Percentiles rank a stretch among this genome's conserved stretches.
phyloP scores from a whole-genome alignment of 108 stramenopile species.

The Phaeodactylum tricornutum region DNA sequence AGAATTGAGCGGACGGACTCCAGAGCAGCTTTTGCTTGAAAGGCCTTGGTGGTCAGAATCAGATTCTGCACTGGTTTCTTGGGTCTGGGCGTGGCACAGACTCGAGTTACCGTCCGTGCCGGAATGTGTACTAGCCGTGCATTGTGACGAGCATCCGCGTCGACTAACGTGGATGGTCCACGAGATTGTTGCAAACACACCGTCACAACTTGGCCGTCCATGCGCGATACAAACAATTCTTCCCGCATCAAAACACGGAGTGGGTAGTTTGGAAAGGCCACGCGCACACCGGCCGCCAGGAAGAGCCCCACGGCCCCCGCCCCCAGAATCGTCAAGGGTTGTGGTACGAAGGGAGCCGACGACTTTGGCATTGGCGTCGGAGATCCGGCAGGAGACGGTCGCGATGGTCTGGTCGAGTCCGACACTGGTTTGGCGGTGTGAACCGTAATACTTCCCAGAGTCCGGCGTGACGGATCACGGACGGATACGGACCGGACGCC shows the following conservation, averaged over 20 bases:
- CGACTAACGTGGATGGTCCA: neutral
- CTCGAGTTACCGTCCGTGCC: constrained; percentile 9
- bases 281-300: constrained; percentile 30
- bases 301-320: constrained; percentile 34
- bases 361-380: too few species aligned
- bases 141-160: neutral
- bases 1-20: constrained; percentile 16
- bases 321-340: constrained; percentile 38
- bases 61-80: constrained; percentile 18
- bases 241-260: constrained; percentile 21
- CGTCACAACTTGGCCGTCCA: neutral
- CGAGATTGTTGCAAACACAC: constrained; percentile 7
- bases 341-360: too few species aligned
- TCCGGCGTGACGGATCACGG: too few species aligned
- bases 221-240: neutral
- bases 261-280: constrained; percentile 28
- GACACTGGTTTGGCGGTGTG: too few species aligned
- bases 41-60: constrained; percentile 38
- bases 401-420: too few species aligned
- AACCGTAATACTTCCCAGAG: too few species aligned
- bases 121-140: neutral
- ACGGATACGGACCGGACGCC: too few species aligned
- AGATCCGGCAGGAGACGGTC: too few species aligned
- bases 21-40: constrained; percentile 28
- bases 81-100: constrained; percentile 10